A percentile compares a stretch with the other conserved stretches of the same genome.
Conservation (phyloP, 257 asterid species). For the Solanum dulcamara region DNA sequence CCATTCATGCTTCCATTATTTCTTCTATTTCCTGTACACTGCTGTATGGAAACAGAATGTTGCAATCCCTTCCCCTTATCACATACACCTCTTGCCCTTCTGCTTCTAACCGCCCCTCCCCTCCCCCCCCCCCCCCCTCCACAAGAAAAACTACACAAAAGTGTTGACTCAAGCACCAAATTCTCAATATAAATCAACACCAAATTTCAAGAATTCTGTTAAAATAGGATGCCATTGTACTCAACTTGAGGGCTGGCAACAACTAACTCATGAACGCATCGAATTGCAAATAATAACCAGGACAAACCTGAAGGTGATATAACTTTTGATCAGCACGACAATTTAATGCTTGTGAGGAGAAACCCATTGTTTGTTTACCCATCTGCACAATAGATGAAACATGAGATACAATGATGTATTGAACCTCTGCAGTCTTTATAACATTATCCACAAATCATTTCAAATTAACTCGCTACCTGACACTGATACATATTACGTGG, state of each 20-base stretch:
- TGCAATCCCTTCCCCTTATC: not conserved
- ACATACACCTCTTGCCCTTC: not conserved
- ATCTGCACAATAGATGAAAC: slow-evolving; percentile 35
- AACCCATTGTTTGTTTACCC: slow-evolving; percentile 99
- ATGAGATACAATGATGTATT: not conserved
- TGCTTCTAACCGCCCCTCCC: too few species aligned
- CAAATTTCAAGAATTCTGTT: not conserved
- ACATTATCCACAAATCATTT: not conserved
- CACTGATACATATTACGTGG: slow-evolving; percentile 99
- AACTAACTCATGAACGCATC: not conserved
- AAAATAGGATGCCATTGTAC: not conserved
- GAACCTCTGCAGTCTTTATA: not conserved
- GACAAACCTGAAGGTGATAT: slow-evolving; percentile 91
- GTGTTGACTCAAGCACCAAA: not conserved
- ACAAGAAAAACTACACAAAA: not conserved
- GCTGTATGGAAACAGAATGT: not conserved
- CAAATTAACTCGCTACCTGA: slow-evolving; percentile 42
- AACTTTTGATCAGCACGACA: slow-evolving; percentile 96
- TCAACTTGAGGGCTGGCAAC: not conserved
- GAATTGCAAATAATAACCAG: not conserved
- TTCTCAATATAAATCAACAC: not conserved
- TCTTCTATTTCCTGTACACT: not conserved
- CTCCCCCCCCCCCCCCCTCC: too few species aligned
- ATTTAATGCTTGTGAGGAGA: slow-evolving; percentile 67
- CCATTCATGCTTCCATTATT: not conserved